phyloP scores from a whole-genome alignment of 441 rosid genomes.

The Brassica hybrid region DNA sequence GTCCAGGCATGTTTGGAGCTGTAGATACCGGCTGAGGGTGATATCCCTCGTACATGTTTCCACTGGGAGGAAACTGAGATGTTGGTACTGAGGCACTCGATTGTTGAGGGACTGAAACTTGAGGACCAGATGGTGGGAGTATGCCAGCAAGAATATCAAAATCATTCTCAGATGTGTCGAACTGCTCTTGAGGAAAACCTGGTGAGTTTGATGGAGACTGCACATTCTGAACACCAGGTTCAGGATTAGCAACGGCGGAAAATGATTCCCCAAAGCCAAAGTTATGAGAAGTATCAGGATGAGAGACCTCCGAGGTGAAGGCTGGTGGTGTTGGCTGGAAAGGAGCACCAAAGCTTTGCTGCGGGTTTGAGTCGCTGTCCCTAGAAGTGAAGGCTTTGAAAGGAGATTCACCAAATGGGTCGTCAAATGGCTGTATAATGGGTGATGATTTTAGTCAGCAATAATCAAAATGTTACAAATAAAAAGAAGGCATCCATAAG shows the following conservation, averaged over 20 bases:
- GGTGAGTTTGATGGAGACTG: constrained; percentile 52
- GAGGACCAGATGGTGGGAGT: constrained; percentile 81
- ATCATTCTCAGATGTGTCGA: constrained; percentile 55
- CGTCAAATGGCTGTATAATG: constrained; percentile 74
- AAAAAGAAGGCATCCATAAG: neutral
- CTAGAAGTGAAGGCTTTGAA: constrained; percentile 76
- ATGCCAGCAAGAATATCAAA: constrained; percentile 91
- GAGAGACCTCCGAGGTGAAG: constrained; percentile 47
- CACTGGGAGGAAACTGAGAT: constrained; percentile 45
- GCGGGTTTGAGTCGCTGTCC: constrained; percentile 51
- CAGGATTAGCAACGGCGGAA: constrained; percentile 58
- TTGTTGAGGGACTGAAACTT: constrained; percentile 47
- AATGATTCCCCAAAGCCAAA: constrained; percentile 61
- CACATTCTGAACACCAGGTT: constrained; percentile 43
- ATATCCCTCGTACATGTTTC: constrained; percentile 53
- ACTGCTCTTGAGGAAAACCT: constrained; percentile 66
- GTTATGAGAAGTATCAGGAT: constrained; percentile 45
- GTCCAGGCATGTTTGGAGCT: constrained; percentile 43
- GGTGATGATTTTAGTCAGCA: constrained; percentile 15
- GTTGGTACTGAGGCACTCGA: constrained; percentile 48
- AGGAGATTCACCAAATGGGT: constrained; percentile 96
- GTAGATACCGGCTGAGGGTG: constrained; percentile 42
- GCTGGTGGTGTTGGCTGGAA: constrained; percentile 48
- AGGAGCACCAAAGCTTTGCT: constrained; percentile 49
- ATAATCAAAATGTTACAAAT: constrained; percentile 1